phyloP scores from a whole-genome alignment of 2,329 filamentous ascomycete species.

The Exophiala phaeomuriformis region DNA sequence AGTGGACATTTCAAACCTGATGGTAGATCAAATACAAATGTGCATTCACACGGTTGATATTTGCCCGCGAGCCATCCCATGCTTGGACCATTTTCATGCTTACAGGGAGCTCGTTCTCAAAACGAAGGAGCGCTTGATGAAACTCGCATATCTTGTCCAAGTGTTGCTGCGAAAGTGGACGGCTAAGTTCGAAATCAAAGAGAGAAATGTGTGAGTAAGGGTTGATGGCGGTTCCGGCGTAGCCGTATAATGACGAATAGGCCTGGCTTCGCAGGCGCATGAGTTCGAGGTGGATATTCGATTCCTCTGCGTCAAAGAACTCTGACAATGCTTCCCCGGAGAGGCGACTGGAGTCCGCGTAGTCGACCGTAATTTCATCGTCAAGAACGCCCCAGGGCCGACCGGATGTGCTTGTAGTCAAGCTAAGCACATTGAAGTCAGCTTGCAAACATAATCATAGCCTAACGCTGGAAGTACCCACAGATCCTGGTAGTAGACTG shows the following conservation, averaged over 20 bases:
- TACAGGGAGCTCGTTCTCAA: conserved; percentile 7
- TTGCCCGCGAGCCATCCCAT: conserved; percentile 9
- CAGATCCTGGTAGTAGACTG: conserved; percentile 17
- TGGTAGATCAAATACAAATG: conserved; percentile 16
- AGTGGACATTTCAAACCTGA: conserved; percentile 3
- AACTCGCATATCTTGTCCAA: conserved; percentile 19
- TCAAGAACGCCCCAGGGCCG: conserved; percentile 15
- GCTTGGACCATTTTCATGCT: conserved; percentile 7
- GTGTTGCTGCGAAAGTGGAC: conserved; percentile 11
- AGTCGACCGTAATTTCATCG: conserved; percentile 15
- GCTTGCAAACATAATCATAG: background rate
- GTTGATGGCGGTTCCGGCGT: conserved; percentile 17
- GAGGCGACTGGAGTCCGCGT: conserved; percentile 16
- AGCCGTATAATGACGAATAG: conserved; percentile 16
- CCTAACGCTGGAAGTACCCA: background rate
- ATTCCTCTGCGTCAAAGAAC: conserved; percentile 14
- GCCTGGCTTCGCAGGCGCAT: conserved; percentile 16
- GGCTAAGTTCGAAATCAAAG: conserved; percentile 12
- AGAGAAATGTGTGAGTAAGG: conserved; percentile 16
- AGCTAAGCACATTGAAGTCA: background rate
- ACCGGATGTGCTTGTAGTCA: conserved; percentile 12
- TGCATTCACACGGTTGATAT: conserved; percentile 12
- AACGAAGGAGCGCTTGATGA: conserved; percentile 8
- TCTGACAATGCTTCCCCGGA: conserved; percentile 8
- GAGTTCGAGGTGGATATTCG: conserved; percentile 14